A percentile compares a stretch with the other conserved stretches of the same genome.
phyloP scores from a whole-genome alignment of 2,329 filamentous ascomycete species.

The Blastomyces gilchristii region DNA sequence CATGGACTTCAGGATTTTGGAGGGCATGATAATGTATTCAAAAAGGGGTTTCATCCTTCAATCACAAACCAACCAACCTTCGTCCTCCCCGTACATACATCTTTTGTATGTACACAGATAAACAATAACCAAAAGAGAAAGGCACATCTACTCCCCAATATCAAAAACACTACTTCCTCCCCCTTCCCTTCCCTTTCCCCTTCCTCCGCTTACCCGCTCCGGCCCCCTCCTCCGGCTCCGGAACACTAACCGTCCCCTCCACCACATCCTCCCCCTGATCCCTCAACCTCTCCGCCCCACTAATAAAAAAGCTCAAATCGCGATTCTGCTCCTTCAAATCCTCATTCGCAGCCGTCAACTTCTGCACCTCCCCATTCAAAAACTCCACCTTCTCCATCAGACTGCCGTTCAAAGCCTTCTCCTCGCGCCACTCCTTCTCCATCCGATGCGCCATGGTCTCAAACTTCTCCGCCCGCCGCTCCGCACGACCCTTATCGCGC shows the following conservation, averaged over 20 bases:
- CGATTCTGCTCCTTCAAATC: conserved; percentile 79
- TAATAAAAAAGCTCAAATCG: conserved; percentile 80
- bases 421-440: conserved; percentile 68
- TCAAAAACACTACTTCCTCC: neutral
- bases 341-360: conserved; percentile 50
- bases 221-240: conserved; percentile 42
- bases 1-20: no score
- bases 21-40: no score
- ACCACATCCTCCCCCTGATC: conserved; percentile 61
- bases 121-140: neutral
- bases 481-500: conserved; percentile 59
- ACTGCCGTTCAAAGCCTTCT: conserved; percentile 72
- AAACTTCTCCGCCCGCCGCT: conserved; percentile 58
- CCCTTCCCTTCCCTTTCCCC: conserved; percentile 25
- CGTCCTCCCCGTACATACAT: neutral
- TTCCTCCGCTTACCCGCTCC: conserved; percentile 45
- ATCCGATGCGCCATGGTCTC: conserved; percentile 66
- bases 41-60: neutral
- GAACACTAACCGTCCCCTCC: conserved; percentile 59
- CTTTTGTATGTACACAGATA: neutral
- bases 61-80: neutral
- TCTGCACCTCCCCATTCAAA: conserved; percentile 48
- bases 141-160: neutral
- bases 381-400: conserved; percentile 69
- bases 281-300: conserved; percentile 68